These are phyloP conservation scores for Musa balbisiana DNA, from an alignment of 202 grass and related monocot genomes.

Conservation along the genomic window DNA sequence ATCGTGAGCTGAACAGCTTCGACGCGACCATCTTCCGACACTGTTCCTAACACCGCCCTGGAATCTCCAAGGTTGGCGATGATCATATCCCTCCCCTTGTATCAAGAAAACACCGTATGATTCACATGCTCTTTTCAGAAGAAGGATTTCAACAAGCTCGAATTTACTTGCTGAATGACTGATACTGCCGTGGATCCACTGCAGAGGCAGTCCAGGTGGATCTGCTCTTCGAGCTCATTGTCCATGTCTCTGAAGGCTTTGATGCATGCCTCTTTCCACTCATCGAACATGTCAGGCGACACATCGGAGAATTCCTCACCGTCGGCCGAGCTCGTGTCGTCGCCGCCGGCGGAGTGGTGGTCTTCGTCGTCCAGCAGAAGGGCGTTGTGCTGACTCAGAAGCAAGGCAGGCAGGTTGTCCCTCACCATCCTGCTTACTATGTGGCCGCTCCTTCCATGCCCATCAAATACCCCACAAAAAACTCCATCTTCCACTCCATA, in stretches of 20 bases:
- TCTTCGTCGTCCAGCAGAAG: constrained; percentile 35
- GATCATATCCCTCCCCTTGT: constrained; percentile 56
- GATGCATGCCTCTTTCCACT: constrained; percentile 63
- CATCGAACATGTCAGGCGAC: constrained; percentile 46
- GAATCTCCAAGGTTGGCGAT: constrained; percentile 90
- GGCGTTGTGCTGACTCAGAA: constrained; percentile 72
- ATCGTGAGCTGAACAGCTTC: constrained; percentile 71
- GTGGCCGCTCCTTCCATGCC: constrained; percentile 73
- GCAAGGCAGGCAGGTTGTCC: constrained; percentile 70
- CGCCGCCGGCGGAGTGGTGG: constrained; percentile 28
- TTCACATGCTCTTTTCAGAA: background rate
- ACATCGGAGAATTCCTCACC: constrained; percentile 18
- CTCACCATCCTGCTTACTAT: constrained; percentile 56
- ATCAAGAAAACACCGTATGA: background rate
- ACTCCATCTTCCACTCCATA: constrained; percentile 89
- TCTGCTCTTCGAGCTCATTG: constrained; percentile 54
- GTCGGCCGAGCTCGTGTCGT: constrained; percentile 18
- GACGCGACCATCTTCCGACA: constrained; percentile 41
- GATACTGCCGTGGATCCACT: constrained; percentile 87
- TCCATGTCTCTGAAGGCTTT: constrained; percentile 75
- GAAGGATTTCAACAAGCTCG: background rate
- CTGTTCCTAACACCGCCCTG: constrained; percentile 56
- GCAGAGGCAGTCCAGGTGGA: constrained; percentile 44
- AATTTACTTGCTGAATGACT: constrained; percentile 73
- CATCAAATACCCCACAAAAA: constrained; percentile 91